A percentile compares a stretch with the other conserved stretches of the same genome.
These are phyloP conservation scores for Cadophora malorum DNA, from an alignment of 2,329 filamentous ascomycete genomes.

Conservation along the genomic window DNA sequence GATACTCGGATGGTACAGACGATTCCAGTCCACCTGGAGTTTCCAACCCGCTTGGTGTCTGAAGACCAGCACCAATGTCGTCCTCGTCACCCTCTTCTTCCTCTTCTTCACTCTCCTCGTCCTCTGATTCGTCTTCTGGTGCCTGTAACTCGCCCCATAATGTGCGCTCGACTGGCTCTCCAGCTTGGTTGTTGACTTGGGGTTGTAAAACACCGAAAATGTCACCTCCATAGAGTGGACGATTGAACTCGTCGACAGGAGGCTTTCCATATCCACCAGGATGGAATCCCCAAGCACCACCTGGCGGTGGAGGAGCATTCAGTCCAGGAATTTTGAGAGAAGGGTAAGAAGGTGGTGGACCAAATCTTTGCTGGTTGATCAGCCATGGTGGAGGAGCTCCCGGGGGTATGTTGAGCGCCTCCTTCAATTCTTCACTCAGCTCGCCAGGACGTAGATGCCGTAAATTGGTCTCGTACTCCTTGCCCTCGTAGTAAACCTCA, in stretches of 20 bases:
- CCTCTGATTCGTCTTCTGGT: conserved; percentile 76
- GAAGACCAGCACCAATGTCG: conserved; percentile 68
- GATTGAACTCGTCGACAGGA: conserved; percentile 90
- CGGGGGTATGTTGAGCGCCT: conserved; percentile 91
- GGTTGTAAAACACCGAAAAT: conserved; percentile 81
- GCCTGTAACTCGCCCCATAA: conserved; percentile 93
- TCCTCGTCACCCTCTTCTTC: conserved; percentile 65
- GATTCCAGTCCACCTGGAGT: conserved; percentile 83
- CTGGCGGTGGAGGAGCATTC: conserved; percentile 89
- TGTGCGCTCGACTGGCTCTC: conserved; percentile 83
- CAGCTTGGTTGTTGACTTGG: conserved; percentile 65
- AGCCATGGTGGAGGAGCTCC: conserved; percentile 96
- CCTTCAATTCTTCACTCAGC: conserved; percentile 85
- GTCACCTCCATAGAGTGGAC: conserved; percentile 91
- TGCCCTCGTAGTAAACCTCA: conserved; percentile 99
- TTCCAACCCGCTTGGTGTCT: conserved; percentile 79
- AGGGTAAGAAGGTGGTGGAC: conserved; percentile 92
- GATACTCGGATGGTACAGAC: conserved; percentile 80
- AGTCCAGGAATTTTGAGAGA: conserved; percentile 94
- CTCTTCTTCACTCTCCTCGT: conserved; percentile 72
- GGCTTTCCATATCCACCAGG: conserved; percentile 97
- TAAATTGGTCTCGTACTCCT: conserved; percentile 95
- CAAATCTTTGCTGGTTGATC: conserved; percentile 94
- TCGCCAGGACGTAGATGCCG: conserved; percentile 90
- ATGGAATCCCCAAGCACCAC: conserved; percentile 92